Evolutionary conservation across 371 early-diverging fungal genomes (phyloP), one percentile per base, ranked within the genome.

Genomic region (Mortierella sp.): DNA sequence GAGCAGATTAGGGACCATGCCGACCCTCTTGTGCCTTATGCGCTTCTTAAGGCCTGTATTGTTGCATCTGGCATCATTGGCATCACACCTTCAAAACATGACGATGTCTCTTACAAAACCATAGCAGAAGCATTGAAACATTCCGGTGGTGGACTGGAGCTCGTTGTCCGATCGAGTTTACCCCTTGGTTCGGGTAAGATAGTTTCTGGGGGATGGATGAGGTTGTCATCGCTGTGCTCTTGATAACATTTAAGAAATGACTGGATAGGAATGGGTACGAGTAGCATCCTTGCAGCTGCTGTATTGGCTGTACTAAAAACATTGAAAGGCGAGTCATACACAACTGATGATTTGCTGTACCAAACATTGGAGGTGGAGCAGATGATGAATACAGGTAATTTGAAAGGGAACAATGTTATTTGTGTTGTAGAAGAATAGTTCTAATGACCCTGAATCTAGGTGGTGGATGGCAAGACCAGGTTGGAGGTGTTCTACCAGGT

Each of bases 391-490:
- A 83, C 77, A 8, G 77, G 79, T 69, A 74, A 40, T 11, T 57
- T 59, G 11, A 10, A 32, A 36, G 32, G 15, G 11, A 19, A 63
- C 15, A 1, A 21, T 36, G 2, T 36, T 36, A 36, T 6, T 36
- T 6, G 3, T 6, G 36, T 6, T 36, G 36, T 36, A 45, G 16
- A 16, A 45, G 45, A 45, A 45, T 15, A 16, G 10, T 4, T 45
- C 45, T 15, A 45, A 45, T 45, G 16, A 15, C 45, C 45, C 9
- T 61, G 9, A 24, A 1, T 45, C 28, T 47, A 78, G 78, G 83
- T 19, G 83, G 83, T 4, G 83, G 83, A 33, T 83, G 83, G 83
- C 83, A 83, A 50, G 83, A 77, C 28, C 74, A 77, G 47, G 69
- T 77, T 11, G 83, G 83, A 40, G 83, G 83, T 9, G 60, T 83